Conservation (phyloP, 805 yeast genomes). For the Saturnispora serradocipensis region DNA sequence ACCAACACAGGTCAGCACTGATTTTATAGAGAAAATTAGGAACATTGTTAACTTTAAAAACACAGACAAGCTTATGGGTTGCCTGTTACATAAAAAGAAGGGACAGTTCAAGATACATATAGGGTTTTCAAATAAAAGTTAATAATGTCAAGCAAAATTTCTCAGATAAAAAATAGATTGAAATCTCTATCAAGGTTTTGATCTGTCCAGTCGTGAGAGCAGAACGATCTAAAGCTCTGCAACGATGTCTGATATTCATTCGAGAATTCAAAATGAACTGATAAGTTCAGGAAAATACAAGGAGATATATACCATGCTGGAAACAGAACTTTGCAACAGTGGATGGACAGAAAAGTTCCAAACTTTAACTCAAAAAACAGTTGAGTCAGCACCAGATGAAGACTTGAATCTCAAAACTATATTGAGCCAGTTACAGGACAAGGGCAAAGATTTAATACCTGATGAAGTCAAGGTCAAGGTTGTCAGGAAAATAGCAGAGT, state of each 20-base stretch:
- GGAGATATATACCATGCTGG: conserved; percentile 53
- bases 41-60: background rate
- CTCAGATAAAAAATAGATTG: background rate
- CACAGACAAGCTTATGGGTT: background rate
- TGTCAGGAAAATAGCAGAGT: conserved; percentile 46
- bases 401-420: conserved; percentile 43
- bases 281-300: conserved; percentile 77
- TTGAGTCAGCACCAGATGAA: conserved; percentile 17
- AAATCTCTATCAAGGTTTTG: background rate
- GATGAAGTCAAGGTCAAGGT: conserved; percentile 52
- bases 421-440: conserved; percentile 45
- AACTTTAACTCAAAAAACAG: conserved; percentile 42
- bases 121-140: background rate
- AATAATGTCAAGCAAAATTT: background rate
- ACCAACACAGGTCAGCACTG: too few relatives aligned
- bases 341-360: conserved; percentile 83
- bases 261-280: conserved; percentile 60
- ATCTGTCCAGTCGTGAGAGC: background rate
- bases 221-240: background rate
- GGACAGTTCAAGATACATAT: background rate
- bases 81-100: background rate
- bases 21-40: too few relatives aligned
- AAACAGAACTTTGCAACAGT: conserved; percentile 55
- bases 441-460: conserved; percentile 65
- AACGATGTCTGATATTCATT: conserved; percentile 29